Percentiles rank a stretch among this genome's conserved stretches.
Evolutionary conservation across 78 protist genomes (phyloP).

Genomic region (Dictyostelium brefeldianum): DNA sequence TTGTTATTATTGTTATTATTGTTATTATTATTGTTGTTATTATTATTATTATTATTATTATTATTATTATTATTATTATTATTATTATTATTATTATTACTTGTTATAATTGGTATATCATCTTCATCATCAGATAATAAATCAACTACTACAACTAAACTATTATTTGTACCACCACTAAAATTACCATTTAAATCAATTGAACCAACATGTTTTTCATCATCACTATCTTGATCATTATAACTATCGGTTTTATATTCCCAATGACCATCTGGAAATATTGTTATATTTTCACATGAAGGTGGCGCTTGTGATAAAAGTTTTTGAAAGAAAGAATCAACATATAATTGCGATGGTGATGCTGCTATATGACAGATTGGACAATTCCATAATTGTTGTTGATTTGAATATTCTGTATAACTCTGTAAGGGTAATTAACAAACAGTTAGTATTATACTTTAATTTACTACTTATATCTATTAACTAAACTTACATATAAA

Average conservation of each 20-base stretch:
- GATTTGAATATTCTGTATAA: conserved; percentile 30
- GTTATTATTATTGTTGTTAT: not conserved
- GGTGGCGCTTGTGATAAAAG: conserved; percentile 10
- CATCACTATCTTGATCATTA: not conserved
- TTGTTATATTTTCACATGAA: conserved; percentile 2
- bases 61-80: not conserved
- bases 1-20: not conserved
- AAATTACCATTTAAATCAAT: not conserved
- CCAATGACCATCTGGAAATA: conserved; percentile 25
- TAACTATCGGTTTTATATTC: conserved; percentile 14
- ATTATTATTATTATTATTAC: not conserved
- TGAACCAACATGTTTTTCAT: no score
- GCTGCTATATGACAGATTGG: conserved; percentile 33
- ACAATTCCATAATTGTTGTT: conserved; percentile 67
- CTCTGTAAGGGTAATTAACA: no score
- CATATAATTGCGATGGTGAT: not conserved
- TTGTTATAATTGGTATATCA: no score
- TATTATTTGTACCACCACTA: not conserved
- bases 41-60: not conserved
- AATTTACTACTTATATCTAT: no score
- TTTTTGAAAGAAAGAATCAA: conserved; percentile 17
- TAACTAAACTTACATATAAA: not conserved
- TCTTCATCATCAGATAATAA: not conserved
- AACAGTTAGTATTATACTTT: no score
- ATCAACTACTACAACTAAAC: not conserved